A percentile compares a stretch with the other conserved stretches of the same genome.
phyloP scores from a whole-genome alignment of 2,329 filamentous ascomycete species.

The Aspergillus fumigatiaffinis region DNA sequence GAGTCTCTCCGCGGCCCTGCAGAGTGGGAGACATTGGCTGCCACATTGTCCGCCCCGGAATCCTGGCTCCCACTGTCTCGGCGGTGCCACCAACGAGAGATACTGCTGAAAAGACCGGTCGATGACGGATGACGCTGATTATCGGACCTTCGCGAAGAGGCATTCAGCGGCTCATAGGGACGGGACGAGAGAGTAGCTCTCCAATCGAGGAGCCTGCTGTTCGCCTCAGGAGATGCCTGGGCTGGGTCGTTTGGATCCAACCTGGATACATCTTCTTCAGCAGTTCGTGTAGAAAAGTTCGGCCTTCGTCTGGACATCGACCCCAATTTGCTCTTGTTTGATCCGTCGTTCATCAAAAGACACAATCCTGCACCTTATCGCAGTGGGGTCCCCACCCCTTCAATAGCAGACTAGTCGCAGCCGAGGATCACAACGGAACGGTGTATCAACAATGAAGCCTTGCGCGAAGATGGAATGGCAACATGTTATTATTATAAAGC shows the following conservation, averaged over 20 bases:
- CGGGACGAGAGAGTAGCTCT: conserved; percentile 16
- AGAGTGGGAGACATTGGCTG: conserved; percentile 11
- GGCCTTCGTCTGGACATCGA: conserved; percentile 34
- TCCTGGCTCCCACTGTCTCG: conserved; percentile 8
- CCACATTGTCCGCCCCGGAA: conserved; percentile 4
- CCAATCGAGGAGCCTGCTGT: conserved; percentile 20
- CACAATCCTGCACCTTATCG: conserved; percentile 1
- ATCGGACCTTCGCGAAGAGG: conserved; percentile 13
- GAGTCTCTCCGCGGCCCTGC: conserved; percentile 23
- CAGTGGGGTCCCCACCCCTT: conserved; percentile 1
- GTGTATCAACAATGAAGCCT: not conserved
- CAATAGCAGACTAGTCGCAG: not conserved
- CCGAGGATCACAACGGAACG: not conserved
- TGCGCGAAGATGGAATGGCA: not conserved
- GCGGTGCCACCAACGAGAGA: conserved; percentile 25
- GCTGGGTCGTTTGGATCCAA: conserved; percentile 30
- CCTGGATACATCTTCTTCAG: conserved; percentile 35
- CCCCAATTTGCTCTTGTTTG: conserved; percentile 16
- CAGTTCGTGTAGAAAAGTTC: conserved; percentile 37
- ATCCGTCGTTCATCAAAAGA: conserved; percentile 21
- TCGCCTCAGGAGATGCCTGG: conserved; percentile 18
- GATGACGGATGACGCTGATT: conserved; percentile 17
- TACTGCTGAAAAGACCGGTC: conserved; percentile 18
- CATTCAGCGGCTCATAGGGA: conserved; percentile 22
- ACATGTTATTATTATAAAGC: not conserved